Evolutionary conservation across 441 rosid genomes (phyloP), one percentile per base, ranked within the genome.

Genomic region (Syzygium syzygioides): DNA sequence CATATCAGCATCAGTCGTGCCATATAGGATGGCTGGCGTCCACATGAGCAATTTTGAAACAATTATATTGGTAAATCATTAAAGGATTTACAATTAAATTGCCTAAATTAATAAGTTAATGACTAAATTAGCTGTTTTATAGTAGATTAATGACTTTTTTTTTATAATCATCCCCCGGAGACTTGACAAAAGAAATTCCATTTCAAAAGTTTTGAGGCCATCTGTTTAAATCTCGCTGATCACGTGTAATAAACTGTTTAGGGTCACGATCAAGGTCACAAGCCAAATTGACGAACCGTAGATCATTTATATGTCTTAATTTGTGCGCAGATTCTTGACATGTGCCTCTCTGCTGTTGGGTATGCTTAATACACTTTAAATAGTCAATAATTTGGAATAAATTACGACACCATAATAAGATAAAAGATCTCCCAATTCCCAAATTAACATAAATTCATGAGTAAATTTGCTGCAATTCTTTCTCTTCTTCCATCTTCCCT

Each of bases 21-120:
- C 34, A 14, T 0, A 1, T 60, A 60, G 4, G 4, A 62, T 14
- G 1, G 15, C 7, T 0, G 0, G 0, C 0, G 1, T 62, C 2
- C 0, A 62, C 10, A 3, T 62, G 0, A 62, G 0, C 4, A 0
- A 62, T n/a, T 62, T 3, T 3, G 2, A 2, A 64, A 30, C 0
- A 5, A 64, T 4, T 30, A 30, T 4, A 7, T 64, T 30, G 12
- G 4, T 0, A 64, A 30, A 64, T 15, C 11, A 3, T 14, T 5
- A 30, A 64, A 30, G 30, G 0, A 1, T 15, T 64, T 15, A 7
- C 1, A 2, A 30, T 30, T 64, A 30, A 64, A 30, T 30, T 7
- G 0, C 1, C 23, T 2, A 8, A 64, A 30, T n/a, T 30, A 30
- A 14, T n/a, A 64, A 14, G 20, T 30, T 64, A 7, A 30, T 0